These are phyloP conservation scores for Viridothelium virens DNA, from an alignment of 495 filamentous ascomycete genomes.

Conservation along the genomic window DNA sequence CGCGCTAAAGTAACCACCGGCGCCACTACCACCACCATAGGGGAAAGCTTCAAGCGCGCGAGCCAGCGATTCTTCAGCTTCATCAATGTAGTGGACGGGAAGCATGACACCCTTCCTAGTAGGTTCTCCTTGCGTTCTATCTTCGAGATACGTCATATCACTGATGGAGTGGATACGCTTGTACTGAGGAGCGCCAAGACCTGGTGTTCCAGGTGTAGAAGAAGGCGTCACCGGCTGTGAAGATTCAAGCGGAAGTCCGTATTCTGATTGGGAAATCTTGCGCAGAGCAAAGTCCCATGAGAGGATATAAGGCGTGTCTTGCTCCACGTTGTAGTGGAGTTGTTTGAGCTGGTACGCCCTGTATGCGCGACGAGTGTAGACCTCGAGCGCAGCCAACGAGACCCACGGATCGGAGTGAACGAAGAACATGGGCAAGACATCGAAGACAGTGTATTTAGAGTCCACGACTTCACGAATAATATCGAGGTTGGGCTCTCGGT, in stretches of 20 bases:
- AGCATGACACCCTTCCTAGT: constrained; percentile 90
- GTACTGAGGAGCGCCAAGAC: constrained; percentile 46
- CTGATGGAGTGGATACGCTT: constrained; percentile 87
- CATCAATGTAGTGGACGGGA: constrained; percentile 85
- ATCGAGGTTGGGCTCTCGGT: constrained; percentile 79
- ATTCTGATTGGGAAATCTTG: constrained; percentile 85
- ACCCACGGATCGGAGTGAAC: constrained; percentile 92
- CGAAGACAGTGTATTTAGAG: constrained; percentile 96
- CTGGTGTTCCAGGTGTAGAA: constrained; percentile 59
- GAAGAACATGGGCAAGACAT: constrained; percentile 91
- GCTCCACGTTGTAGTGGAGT: constrained; percentile 74
- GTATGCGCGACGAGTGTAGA: constrained; percentile 94
- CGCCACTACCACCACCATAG: constrained; percentile 30
- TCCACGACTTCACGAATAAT: constrained; percentile 95
- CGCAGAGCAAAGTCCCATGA: constrained; percentile 94
- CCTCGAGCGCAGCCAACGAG: constrained; percentile 84
- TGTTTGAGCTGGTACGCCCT: constrained; percentile 85
- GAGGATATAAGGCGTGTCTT: constrained; percentile 70
- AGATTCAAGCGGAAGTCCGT: constrained; percentile 67
- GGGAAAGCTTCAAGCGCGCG: constrained; percentile 81
- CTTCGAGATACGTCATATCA: constrained; percentile 82
- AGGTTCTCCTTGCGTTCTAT: constrained; percentile 60
- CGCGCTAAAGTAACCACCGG: background rate
- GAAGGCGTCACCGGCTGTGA: constrained; percentile 68
- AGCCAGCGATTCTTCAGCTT: constrained; percentile 75